Base-by-base conservation (phyloP, 192 early-diverging fungal genomes). In the Blastocladiella britannica region DNA sequence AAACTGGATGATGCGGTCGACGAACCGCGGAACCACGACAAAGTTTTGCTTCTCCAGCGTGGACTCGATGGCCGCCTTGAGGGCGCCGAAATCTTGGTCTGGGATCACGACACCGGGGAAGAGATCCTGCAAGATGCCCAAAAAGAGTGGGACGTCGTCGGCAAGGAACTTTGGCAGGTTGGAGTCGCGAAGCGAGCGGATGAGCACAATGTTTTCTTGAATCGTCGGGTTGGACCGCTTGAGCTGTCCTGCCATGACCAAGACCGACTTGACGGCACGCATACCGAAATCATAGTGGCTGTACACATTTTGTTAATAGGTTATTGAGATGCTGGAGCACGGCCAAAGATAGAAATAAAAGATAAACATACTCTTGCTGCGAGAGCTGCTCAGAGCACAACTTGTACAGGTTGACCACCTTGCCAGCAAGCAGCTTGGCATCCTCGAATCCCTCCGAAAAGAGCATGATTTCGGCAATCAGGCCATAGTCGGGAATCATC, bases 211-310 rank as follows among this genome's bases (percentile, higher is more conserved):
- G 28, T 79, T 74, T 59, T 79, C 77, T 26, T 60, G 58, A 22
- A 79, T 57, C 25, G 74, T 72, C 37, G 72, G 77, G 58, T 64
- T 70, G 25, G 66, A 53, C 23, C 77, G 64, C 52, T 79, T 79
- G 12, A 79, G 62, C 25, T 74, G 69, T 0, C 77, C 77, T 5
- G 77, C 77, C 77, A 79, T 79, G 25, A 76, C 75, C 20, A 79
- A 60, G 47, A 79, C 77, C n/a, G 74, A 77, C 53, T 79, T 79
- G 2, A 79, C 77, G 29, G 77, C 77, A n/a, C 77, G 59, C 77
- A 79, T 79, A 31, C 76, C 76, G 62, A 79, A 79, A 53, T 79
- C 77, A 53, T 79, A 79, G 53, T 79, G 77, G 68, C n/a, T n/a
- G n/a, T n/a, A n/a, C n/a, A n/a, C n/a, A n/a, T n/a, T n/a, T n/a